Evolutionary conservation across 2,329 filamentous ascomycete species (phyloP).

Genomic region (Scytalidium sp.): DNA sequence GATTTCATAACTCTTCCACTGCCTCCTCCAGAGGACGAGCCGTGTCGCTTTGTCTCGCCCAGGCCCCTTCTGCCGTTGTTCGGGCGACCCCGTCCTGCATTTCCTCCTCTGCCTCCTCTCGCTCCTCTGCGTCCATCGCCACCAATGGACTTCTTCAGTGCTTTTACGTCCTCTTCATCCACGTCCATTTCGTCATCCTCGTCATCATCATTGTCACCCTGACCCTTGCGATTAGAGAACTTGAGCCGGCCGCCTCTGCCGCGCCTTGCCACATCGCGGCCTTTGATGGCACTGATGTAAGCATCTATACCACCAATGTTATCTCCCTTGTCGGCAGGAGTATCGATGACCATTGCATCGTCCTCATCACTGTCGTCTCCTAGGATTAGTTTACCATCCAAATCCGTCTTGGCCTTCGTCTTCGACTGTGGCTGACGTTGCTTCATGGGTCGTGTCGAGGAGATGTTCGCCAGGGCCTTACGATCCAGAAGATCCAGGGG

Average conservation of each 20-base stretch:
- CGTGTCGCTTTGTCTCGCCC: slow-evolving; percentile 34
- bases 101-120: slow-evolving; percentile 25
- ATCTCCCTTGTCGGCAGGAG: slow-evolving; percentile 36
- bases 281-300: slow-evolving; percentile 67
- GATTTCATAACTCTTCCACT: slow-evolving; percentile 28
- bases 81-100: slow-evolving; percentile 46
- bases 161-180: slow-evolving; percentile 45
- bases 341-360: slow-evolving; percentile 63
- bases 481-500: slow-evolving; percentile 91
- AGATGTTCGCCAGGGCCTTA: slow-evolving; percentile 87
- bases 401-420: slow-evolving; percentile 64
- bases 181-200: slow-evolving; percentile 42
- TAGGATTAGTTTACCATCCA: slow-evolving; percentile 79
- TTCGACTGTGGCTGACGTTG: slow-evolving; percentile 41
- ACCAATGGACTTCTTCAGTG: slow-evolving; percentile 46
- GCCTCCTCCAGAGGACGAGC: slow-evolving; percentile 6
- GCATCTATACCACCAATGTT: slow-evolving; percentile 59
- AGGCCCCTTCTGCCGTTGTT: slow-evolving; percentile 45
- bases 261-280: slow-evolving; percentile 62
- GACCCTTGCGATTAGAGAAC: slow-evolving; percentile 63
- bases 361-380: slow-evolving; percentile 53
- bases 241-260: slow-evolving; percentile 67
- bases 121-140: slow-evolving; percentile 29
- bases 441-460: slow-evolving; percentile 77
- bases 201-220: slow-evolving; percentile 49